Conservation (phyloP, 1,284 basidiomycete species). For the Neotropicomus parvogracilis region DNA sequence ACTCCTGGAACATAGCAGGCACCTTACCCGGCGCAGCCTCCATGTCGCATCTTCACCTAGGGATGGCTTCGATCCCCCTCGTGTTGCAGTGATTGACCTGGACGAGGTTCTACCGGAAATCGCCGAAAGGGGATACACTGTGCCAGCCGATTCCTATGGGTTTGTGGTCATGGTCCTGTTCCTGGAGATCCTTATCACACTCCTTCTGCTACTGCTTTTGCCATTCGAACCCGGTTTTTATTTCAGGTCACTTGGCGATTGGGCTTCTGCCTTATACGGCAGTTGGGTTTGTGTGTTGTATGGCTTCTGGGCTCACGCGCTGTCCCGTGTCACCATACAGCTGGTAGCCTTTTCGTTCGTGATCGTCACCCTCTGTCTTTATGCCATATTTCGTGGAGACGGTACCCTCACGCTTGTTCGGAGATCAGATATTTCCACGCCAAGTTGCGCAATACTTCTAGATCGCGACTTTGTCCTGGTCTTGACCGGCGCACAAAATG, state of each 20-base stretch:
- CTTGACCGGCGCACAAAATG: neutral
- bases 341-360: too few species aligned
- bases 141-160: constrained; percentile 2
- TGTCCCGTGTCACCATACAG: too few species aligned
- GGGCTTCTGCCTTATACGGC: neutral
- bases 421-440: neutral
- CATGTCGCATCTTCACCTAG: neutral
- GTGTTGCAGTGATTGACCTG: constrained; percentile 3
- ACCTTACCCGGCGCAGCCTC: neutral
- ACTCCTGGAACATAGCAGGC: constrained; percentile 1
- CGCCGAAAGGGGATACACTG: neutral
- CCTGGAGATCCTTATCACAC: neutral
- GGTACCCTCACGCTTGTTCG: neutral
- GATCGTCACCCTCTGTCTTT: neutral
- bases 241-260: neutral
- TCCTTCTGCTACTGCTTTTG: neutral
- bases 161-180: neutral
- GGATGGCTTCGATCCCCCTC: neutral
- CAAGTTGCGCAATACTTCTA: neutral
- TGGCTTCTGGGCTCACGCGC: neutral
- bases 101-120: neutral
- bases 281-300: neutral
- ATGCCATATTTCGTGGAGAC: neutral
- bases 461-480: constrained; percentile 4
- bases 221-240: neutral